Base-by-base conservation (phyloP, 2,329 filamentous ascomycete genomes). In the Monilinia laxa region DNA sequence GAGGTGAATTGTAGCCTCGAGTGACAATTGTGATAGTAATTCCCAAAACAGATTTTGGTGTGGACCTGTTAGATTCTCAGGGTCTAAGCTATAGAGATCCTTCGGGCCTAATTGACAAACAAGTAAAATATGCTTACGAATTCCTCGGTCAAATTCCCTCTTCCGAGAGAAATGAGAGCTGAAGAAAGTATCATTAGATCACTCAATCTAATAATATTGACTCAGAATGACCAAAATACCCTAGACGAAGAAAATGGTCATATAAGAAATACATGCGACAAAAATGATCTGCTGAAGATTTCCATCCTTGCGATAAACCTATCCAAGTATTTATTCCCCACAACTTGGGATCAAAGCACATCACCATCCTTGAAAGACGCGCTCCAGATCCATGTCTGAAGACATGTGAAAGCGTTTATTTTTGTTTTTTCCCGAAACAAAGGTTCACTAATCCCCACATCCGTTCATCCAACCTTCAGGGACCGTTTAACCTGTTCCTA, bases 1-100 rank as follows among this genome's bases (percentile, higher is more conserved):
- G 55, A 12, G 60, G 58, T 25, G 70, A 59, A 69, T 40, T 14
- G 10, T 40, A 9, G 20, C 7, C 38, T 12, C 51, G 9, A 18
- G 31, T 35, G 3, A 35, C 3, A 35, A 28, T 28, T 6, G 1
- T 35, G 31, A 35, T 9, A 35, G 31, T 3, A 35, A 35, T 2
- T 28, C 28, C 28, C 28, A 28, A 28, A 28, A 28, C 28, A 2
- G 28, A 28, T 28, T 28, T 28, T 28, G 28, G 28, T 28, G 28
- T 28, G 28, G 31, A 35, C 7, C 31, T 35, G 31, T 35, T 35
- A 35, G 31, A 35, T 3, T 1, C 31, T 35, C 31, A 35, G 31
- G 31, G 31, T 35, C 31, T 35, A 7, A 35, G 31, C 31, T 35
- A 9, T 35, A 35, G 31, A 35, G 31, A 35, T 35, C 31, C 31